A percentile compares a stretch with the other conserved stretches of the same genome.
Evolutionary conservation across 192 early-diverging fungal genomes (phyloP).

Genomic region (Entophlyctis luteolus): DNA sequence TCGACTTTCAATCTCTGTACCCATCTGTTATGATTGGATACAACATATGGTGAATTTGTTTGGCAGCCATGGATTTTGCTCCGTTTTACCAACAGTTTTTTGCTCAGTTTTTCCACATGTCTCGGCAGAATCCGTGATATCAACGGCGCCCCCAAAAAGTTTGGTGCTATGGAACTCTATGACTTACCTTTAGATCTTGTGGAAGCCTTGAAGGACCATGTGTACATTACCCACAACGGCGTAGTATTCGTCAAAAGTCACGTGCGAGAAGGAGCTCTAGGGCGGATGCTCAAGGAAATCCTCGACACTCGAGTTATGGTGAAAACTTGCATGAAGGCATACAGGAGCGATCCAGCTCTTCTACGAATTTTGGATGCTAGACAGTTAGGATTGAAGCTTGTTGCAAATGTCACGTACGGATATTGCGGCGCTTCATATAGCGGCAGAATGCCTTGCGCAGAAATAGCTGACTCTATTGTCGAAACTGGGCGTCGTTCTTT

Average conservation of each 20-base stretch:
- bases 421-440: constrained; percentile 81
- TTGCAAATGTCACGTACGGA: constrained; percentile 92
- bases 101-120: constrained; percentile 56
- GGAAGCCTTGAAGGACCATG: constrained; percentile 59
- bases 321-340: constrained; percentile 77
- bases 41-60: constrained; percentile 72
- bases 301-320: constrained; percentile 88
- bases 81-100: neutral
- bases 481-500: constrained; percentile 78
- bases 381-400: constrained; percentile 83
- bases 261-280: constrained; percentile 75
- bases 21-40: constrained; percentile 96
- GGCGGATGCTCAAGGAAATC: constrained; percentile 79
- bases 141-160: constrained; percentile 27
- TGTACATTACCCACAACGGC: constrained; percentile 78
- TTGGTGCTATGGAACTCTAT: constrained; percentile 63
- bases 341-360: constrained; percentile 58
- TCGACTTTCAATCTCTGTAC: constrained; percentile 93
- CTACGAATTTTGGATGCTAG: constrained; percentile 70
- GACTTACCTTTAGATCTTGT: constrained; percentile 62
- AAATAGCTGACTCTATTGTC: constrained; percentile 90
- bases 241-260: constrained; percentile 78
- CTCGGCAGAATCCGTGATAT: constrained; percentile 55
- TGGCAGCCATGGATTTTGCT: neutral
- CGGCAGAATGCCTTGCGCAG: constrained; percentile 84